Evolutionary conservation across 768 basidiomycete genomes (phyloP).

Genomic region (Leccinum olivaceopallidum): DNA sequence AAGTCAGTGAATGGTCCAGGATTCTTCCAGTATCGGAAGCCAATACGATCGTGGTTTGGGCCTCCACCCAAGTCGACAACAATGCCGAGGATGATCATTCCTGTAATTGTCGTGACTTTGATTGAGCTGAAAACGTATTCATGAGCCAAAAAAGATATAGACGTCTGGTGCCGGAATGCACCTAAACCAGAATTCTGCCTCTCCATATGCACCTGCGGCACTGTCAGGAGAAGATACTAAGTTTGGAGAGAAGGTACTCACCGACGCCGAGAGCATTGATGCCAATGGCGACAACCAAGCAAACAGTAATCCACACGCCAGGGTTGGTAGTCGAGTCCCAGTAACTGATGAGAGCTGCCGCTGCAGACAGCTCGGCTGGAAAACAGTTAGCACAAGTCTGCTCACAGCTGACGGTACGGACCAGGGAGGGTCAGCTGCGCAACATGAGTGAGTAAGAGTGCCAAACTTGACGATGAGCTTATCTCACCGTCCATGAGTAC

Average conservation of each 20-base stretch:
- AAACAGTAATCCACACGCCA: conserved; percentile 54
- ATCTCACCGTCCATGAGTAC: conserved; percentile 37
- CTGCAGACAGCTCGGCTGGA: conserved; percentile 48
- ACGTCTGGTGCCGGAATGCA: not conserved
- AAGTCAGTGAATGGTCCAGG: conserved; percentile 60
- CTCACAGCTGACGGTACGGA: conserved; percentile 5
- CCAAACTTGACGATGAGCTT: conserved; percentile 1
- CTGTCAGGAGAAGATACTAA: not conserved
- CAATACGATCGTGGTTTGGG: conserved; percentile 52
- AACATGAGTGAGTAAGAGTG: not conserved
- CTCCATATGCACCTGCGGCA: conserved; percentile 40
- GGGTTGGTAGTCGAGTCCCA: conserved; percentile 44
- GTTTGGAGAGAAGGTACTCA: conserved; percentile 4
- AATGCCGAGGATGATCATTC: conserved; percentile 47
- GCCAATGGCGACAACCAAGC: conserved; percentile 47
- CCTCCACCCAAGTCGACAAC: conserved; percentile 55
- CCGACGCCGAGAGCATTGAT: conserved; percentile 47
- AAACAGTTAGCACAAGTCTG: conserved; percentile 4
- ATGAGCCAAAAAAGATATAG: not conserved
- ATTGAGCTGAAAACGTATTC: conserved; percentile 37
- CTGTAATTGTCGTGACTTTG: conserved; percentile 50
- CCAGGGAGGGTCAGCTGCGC: conserved; percentile 28
- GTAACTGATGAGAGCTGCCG: conserved; percentile 50
- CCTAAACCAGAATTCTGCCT: conserved; percentile 52
- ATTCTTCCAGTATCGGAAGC: conserved; percentile 47